Evolutionary conservation across 345 rosid species (phyloP).

Genomic region (Citrus mangshanensis): DNA sequence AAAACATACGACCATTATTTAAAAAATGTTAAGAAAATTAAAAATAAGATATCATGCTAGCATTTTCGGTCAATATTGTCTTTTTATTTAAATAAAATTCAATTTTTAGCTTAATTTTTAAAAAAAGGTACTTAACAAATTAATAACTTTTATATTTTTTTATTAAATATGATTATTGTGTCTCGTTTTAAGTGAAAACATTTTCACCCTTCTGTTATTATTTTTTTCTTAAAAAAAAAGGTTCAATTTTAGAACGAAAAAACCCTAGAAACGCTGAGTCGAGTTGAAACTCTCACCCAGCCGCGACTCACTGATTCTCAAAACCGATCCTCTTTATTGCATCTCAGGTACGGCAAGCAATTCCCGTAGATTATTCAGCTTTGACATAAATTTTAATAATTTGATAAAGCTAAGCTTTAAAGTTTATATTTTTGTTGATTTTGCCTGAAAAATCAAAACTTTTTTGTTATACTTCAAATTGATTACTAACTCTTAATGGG

Average conservation of each 20-base stretch:
- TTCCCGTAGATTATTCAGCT: not conserved
- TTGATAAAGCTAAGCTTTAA: not conserved
- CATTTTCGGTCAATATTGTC: not conserved
- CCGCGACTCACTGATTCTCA: constrained; percentile 18
- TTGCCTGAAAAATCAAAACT: not conserved
- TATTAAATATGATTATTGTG: not conserved
- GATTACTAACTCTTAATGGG: not conserved
- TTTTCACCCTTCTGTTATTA: not conserved
- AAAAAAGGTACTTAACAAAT: not conserved
- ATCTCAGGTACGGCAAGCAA: constrained; percentile 5
- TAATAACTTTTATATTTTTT: not conserved
- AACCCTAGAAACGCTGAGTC: constrained; percentile 19
- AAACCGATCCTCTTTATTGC: not conserved
- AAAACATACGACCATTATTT: not conserved
- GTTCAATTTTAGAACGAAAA: not conserved
- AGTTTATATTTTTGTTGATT: not conserved
- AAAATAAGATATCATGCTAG: not conserved
- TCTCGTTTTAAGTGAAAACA: not conserved
- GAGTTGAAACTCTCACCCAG: constrained; percentile 15
- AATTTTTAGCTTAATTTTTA: too few species aligned
- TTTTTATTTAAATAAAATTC: too few species aligned
- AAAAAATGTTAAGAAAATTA: not conserved
- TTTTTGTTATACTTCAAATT: not conserved
- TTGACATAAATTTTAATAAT: not conserved
- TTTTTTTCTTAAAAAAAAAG: not conserved